phyloP scores from a whole-genome alignment of 2,329 filamentous ascomycete genomes.

The Sclerotinia trifoliorum region DNA sequence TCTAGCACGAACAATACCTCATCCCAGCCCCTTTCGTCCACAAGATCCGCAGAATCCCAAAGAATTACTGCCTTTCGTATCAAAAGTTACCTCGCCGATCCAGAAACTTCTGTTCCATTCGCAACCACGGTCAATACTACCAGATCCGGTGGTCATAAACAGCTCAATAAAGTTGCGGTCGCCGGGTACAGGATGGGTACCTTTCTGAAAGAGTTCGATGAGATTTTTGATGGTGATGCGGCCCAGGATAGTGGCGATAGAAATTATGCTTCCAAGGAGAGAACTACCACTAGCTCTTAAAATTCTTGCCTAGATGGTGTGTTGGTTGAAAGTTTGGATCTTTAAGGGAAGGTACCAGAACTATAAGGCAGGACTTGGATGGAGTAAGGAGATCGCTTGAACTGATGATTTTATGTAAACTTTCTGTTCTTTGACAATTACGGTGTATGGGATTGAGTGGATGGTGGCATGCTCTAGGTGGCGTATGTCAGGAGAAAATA shows the following conservation, averaged over 20 bases:
- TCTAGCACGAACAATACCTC: not conserved
- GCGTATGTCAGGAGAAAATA: not conserved
- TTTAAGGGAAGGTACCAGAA: not conserved
- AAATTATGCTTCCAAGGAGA: not conserved
- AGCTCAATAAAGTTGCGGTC: not conserved
- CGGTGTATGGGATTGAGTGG: rapidly evolving
- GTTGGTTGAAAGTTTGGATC: not conserved
- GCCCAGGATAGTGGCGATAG: not conserved
- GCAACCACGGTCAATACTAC: too few species aligned
- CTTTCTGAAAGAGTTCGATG: not conserved
- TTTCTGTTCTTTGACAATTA: not conserved
- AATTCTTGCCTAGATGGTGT: not conserved
- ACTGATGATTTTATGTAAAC: not conserved
- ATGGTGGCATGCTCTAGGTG: not conserved
- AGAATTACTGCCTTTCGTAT: not conserved
- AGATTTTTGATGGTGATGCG: not conserved
- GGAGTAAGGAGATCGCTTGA: not conserved
- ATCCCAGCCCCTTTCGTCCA: not conserved
- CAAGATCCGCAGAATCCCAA: not conserved
- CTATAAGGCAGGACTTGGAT: not conserved
- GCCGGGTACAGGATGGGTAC: not conserved
- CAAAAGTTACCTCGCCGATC: not conserved
- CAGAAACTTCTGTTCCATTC: not conserved
- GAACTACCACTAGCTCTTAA: not conserved
- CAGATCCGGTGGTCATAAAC: not conserved